These are phyloP conservation scores for Tulasnella sp. DNA, from an alignment of 768 basidiomycete species.

Conservation along the genomic window DNA sequence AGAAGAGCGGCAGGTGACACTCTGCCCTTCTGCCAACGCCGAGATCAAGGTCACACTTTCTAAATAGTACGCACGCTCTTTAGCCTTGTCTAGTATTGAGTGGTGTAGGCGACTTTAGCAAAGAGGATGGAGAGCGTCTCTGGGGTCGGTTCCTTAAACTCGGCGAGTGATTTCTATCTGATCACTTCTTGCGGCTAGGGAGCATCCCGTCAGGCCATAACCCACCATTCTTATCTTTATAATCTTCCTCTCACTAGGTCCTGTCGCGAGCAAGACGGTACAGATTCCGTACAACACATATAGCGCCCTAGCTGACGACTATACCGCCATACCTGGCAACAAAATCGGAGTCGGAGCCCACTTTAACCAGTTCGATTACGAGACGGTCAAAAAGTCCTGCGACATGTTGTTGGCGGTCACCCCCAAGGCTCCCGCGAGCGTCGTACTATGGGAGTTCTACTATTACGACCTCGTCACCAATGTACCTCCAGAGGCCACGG, in stretches of 20 bases:
- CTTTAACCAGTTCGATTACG: background rate
- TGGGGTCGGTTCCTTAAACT: constrained; percentile 1
- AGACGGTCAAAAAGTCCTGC: constrained; percentile 1
- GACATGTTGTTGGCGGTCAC: background rate
- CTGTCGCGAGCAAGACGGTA: background rate
- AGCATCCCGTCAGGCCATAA: background rate
- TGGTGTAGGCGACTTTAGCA: background rate
- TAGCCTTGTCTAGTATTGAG: constrained; percentile 4
- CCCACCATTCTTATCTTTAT: background rate
- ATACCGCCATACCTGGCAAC: background rate
- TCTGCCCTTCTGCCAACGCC: too few species aligned
- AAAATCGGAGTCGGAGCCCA: background rate
- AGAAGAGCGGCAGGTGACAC: background rate
- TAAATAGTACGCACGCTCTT: background rate
- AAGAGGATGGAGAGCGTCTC: background rate
- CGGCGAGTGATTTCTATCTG: background rate
- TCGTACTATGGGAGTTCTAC: constrained; percentile 10
- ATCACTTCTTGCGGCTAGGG: too few species aligned
- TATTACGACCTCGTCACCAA: background rate
- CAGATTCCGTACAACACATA: background rate
- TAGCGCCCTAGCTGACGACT: background rate
- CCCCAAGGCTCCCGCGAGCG: background rate
- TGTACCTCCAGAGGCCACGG: background rate
- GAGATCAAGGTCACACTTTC: too few species aligned
- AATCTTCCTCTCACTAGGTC: too few species aligned